Conservation (phyloP, 2,329 filamentous ascomycete genomes). For the Phaeosphaeriaceae sp. region DNA sequence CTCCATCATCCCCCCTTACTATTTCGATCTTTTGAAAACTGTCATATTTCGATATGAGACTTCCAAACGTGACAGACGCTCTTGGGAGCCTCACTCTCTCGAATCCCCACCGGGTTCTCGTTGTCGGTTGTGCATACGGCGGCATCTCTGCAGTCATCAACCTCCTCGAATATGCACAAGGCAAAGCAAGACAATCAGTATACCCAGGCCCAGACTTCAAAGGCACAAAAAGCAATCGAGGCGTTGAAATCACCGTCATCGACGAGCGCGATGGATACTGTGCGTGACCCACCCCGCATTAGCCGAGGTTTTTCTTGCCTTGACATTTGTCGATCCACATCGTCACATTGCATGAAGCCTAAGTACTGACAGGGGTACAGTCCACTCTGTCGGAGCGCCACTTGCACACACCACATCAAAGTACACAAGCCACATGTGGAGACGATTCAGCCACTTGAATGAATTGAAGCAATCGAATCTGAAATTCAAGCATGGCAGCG, state of each 20-base stretch:
- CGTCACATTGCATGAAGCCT: slow-evolving; percentile 13
- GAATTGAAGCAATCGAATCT: slow-evolving; percentile 71
- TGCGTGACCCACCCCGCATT: slow-evolving; percentile 53
- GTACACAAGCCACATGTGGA: slow-evolving; percentile 75
- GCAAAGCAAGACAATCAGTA: slow-evolving; percentile 58
- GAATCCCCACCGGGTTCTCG: slow-evolving; percentile 58
- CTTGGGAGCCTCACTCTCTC: slow-evolving; percentile 38
- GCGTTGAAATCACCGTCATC: slow-evolving; percentile 75
- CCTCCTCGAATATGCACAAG: slow-evolving; percentile 70
- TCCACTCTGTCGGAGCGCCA: slow-evolving; percentile 78
- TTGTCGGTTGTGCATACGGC: slow-evolving; percentile 77
- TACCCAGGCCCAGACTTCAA: slow-evolving; percentile 48
- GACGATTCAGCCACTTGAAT: slow-evolving; percentile 71
- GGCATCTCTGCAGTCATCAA: slow-evolving; percentile 73
- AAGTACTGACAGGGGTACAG: slow-evolving; percentile 53
- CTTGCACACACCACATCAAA: slow-evolving; percentile 71
- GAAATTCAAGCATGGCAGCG: slow-evolving; percentile 70
- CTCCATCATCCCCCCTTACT: slow-evolving; percentile 5
- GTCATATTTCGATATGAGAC: slow-evolving; percentile 35
- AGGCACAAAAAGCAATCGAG: slow-evolving; percentile 54
- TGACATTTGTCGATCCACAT: slow-evolving; percentile 10
- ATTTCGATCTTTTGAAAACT: slow-evolving; percentile 18
- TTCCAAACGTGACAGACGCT: slow-evolving; percentile 33
- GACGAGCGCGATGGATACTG: slow-evolving; percentile 87
- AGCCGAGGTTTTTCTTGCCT: slow-evolving; percentile 23